Conservation (phyloP, 1,284 basidiomycete species). For the Heliocybe sulcata region DNA sequence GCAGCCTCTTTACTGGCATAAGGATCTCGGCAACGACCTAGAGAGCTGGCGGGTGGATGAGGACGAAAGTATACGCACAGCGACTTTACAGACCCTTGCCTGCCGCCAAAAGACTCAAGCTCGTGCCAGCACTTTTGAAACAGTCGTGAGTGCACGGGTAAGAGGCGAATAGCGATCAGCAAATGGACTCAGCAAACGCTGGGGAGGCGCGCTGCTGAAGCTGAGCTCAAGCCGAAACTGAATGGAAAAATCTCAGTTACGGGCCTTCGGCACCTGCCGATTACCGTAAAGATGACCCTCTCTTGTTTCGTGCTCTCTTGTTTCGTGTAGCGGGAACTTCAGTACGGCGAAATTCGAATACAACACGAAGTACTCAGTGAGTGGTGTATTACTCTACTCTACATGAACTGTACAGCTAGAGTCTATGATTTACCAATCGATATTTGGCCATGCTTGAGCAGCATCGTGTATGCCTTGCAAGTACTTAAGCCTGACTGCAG, state of each 20-base stretch:
- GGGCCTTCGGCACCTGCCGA: not conserved
- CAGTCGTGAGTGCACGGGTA: not conserved
- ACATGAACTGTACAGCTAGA: not conserved
- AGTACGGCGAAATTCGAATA: too few relatives aligned
- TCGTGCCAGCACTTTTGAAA: not conserved
- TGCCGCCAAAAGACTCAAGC: not conserved
- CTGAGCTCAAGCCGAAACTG: not conserved
- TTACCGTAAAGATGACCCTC: not conserved
- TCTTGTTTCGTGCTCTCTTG: not conserved
- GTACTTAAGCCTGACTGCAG: slow-evolving; percentile 72
- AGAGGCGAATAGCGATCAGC: not conserved
- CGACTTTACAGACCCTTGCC: not conserved
- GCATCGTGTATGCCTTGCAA: slow-evolving; percentile 69
- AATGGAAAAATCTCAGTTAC: not conserved
- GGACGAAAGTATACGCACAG: not conserved
- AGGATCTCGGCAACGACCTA: not conserved
- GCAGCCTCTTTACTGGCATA: slow-evolving; percentile 9
- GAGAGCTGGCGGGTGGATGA: not conserved
- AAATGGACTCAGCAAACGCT: not conserved
- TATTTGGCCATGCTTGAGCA: slow-evolving; percentile 41
- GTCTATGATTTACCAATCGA: slow-evolving; percentile 15
- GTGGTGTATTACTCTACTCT: not conserved
- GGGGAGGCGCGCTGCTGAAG: not conserved
- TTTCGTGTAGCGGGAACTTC: not conserved
- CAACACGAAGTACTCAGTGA: not conserved